Evolutionary conservation across 2,329 filamentous ascomycete genomes (phyloP).

Genomic region (Xylaria sp.): DNA sequence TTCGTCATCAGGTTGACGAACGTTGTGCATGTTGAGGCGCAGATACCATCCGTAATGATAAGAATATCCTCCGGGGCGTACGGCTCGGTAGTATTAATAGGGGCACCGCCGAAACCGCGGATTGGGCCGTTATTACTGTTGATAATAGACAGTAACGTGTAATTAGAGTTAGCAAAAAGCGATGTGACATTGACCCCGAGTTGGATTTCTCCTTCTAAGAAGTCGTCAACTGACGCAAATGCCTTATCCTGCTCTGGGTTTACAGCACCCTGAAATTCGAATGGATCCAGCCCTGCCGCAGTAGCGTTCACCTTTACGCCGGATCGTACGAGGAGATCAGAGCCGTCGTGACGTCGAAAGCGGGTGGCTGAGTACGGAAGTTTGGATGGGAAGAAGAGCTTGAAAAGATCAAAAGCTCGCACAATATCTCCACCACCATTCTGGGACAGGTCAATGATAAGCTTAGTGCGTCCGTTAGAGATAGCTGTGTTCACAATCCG

Average conservation of each 20-base stretch:
- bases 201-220: conserved; percentile 17
- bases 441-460: conserved; percentile 25
- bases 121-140: conserved; percentile 3
- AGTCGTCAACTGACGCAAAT: conserved; percentile 19
- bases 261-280: conserved; percentile 5
- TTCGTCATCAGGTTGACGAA: conserved; percentile 30
- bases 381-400: conserved; percentile 28
- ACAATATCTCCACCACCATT: conserved; percentile 20
- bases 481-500: conserved; percentile 22
- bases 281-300: background rate
- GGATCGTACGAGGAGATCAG: conserved; percentile 10
- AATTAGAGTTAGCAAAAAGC: conserved; percentile 26
- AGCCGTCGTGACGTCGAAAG: conserved; percentile 25
- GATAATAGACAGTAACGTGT: conserved; percentile 7
- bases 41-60: conserved; percentile 29
- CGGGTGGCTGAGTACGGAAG: conserved; percentile 22
- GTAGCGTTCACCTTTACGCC: background rate
- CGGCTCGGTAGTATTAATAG: conserved; percentile 21
- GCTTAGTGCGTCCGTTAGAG: conserved; percentile 9
- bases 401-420: conserved; percentile 27
- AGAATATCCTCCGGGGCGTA: conserved; percentile 26
- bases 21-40: conserved; percentile 27
- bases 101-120: conserved; percentile 16
- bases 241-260: conserved; percentile 5
- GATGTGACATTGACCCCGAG: conserved; percentile 23